Percentiles rank a stretch among this genome's conserved stretches.
Conservation (phyloP, 495 filamentous ascomycete genomes). For the Lophiostoma macrostomum region DNA sequence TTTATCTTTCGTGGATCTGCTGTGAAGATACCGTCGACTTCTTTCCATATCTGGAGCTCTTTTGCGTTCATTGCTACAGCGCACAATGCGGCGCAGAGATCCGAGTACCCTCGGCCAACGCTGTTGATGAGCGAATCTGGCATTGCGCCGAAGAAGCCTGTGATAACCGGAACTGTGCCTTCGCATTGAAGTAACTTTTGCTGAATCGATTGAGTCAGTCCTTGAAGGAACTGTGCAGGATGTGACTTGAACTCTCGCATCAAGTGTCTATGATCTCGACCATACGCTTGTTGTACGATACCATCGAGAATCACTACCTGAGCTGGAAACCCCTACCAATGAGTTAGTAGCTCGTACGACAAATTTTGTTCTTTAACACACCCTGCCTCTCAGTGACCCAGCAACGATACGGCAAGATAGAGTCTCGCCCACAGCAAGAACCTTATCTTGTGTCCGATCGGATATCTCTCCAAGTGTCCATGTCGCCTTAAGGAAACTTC, state of each 20-base stretch:
- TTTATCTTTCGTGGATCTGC: slow-evolving; percentile 86
- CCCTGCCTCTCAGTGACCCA: slow-evolving; percentile 39
- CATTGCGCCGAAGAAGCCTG: slow-evolving; percentile 78
- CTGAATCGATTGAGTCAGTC: slow-evolving; percentile 38
- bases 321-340: slow-evolving; percentile 36
- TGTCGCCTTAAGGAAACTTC: slow-evolving; percentile 35
- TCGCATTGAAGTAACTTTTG: slow-evolving; percentile 32
- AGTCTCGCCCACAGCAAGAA: slow-evolving; percentile 43
- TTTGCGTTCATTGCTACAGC: slow-evolving; percentile 73
- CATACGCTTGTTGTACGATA: slow-evolving; percentile 41
- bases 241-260: slow-evolving; percentile 32
- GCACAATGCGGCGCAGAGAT: slow-evolving; percentile 79
- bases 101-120: slow-evolving; percentile 83
- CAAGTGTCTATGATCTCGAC: slow-evolving; percentile 35
- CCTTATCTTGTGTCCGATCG: slow-evolving; percentile 40
- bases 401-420: slow-evolving; percentile 41
- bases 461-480: slow-evolving; percentile 45
- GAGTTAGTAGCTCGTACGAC: not conserved
- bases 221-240: slow-evolving; percentile 40
- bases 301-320: slow-evolving; percentile 40
- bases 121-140: slow-evolving; percentile 74
- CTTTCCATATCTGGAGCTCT: slow-evolving; percentile 90
- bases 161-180: slow-evolving; percentile 28
- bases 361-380: slow-evolving; percentile 20
- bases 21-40: slow-evolving; percentile 89